These are phyloP conservation scores for Penstemon eatonii DNA, from an alignment of 257 asterid genomes.

Conservation along the genomic window DNA sequence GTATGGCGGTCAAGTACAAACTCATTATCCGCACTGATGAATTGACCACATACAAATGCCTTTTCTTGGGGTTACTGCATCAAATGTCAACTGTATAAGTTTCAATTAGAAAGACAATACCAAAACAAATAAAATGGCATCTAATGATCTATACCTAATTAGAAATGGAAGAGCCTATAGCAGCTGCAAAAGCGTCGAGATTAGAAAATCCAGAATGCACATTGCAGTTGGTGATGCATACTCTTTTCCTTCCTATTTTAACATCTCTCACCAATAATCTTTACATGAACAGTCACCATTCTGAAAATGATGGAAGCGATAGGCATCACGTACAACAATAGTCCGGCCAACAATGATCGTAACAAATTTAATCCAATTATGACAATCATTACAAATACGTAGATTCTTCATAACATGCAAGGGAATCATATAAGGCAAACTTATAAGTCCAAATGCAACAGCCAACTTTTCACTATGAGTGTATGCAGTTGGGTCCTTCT, in stretches of 20 bases:
- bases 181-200: conserved; percentile 15
- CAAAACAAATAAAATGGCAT: too few species aligned
- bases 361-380: conserved; percentile 72
- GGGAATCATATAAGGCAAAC: conserved; percentile 52
- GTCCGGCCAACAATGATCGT: conserved; percentile 51
- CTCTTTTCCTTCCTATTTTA: conserved; percentile 18
- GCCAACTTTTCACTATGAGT: conserved; percentile 87
- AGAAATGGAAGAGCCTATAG: neutral
- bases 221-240: conserved; percentile 16
- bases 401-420: conserved; percentile 83
- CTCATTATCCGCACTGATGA: too few species aligned
- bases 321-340: conserved; percentile 73
- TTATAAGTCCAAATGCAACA: conserved; percentile 71
- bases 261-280: conserved; percentile 65
- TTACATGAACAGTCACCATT: conserved; percentile 76
- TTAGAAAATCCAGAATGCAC: neutral
- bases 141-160: neutral
- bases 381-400: conserved; percentile 83
- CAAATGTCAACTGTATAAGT: too few species aligned
- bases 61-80: too few species aligned
- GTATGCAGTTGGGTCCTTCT: conserved; percentile 57
- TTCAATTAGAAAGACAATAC: too few species aligned
- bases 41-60: too few species aligned
- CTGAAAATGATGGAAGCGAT: conserved; percentile 85
- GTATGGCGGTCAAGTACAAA: too few species aligned